Percentiles rank a stretch among this genome's conserved stretches.
phyloP scores from a whole-genome alignment of 2,329 filamentous ascomycete species.

The Xylariaceae sp. region DNA sequence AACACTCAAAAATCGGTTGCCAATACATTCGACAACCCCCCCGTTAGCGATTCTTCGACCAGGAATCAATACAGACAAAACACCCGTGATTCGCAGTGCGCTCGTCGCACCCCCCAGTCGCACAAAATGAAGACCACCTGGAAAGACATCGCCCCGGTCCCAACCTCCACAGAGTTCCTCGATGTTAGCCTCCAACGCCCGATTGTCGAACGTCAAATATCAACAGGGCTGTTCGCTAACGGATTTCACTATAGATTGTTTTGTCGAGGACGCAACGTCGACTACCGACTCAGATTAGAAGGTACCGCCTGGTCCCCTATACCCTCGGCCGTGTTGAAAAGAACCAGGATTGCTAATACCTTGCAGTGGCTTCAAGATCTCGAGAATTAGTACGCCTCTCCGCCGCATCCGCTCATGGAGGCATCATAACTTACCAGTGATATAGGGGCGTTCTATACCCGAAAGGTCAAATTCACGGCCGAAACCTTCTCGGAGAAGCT shows the following conservation, averaged over 20 bases:
- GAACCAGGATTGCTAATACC: conserved; percentile 2
- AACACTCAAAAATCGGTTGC: not conserved
- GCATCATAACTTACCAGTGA: conserved; percentile 9
- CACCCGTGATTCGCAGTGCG: conserved; percentile 11
- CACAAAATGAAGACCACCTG: conserved; percentile 67
- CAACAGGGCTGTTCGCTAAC: conserved; percentile 8
- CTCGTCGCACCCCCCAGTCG: conserved; percentile 35
- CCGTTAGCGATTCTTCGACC: not conserved
- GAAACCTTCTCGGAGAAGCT: conserved; percentile 98
- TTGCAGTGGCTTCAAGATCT: conserved; percentile 88
- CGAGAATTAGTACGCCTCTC: conserved; percentile 68
- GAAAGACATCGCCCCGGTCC: conserved; percentile 86
- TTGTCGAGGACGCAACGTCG: conserved; percentile 91
- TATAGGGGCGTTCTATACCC: conserved; percentile 80
- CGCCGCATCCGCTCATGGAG: not conserved
- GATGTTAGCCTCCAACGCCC: conserved; percentile 60
- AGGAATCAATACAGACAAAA: not conserved
- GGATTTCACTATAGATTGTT: conserved; percentile 61
- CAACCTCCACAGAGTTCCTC: conserved; percentile 92
- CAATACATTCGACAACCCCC: not conserved
- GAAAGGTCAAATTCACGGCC: conserved; percentile 97
- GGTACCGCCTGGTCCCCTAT: conserved; percentile 4
- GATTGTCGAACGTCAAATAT: not conserved
- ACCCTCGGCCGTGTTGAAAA: not conserved
- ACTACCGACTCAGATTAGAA: conserved; percentile 90